Conservation (phyloP, 2,329 filamentous ascomycete species). For the Dactylellina sp. region DNA sequence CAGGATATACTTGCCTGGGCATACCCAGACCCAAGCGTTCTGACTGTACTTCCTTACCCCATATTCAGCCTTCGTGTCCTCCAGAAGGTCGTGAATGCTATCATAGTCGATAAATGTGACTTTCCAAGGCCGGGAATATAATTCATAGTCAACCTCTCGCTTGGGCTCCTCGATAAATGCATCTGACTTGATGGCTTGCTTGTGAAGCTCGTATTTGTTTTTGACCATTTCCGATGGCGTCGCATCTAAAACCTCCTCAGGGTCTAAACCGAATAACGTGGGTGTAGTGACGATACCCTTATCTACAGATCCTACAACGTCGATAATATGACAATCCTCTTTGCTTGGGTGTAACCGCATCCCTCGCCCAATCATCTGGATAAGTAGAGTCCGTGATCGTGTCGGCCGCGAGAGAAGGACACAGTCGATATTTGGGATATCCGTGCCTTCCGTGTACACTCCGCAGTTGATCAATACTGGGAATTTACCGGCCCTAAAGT, state of each 20-base stretch:
- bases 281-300: slow-evolving; percentile 90
- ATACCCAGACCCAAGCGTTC: slow-evolving; percentile 44
- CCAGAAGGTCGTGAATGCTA: slow-evolving; percentile 88
- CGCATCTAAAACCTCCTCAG: slow-evolving; percentile 78
- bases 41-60: slow-evolving; percentile 73
- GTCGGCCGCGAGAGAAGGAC: slow-evolving; percentile 88
- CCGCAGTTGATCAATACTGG: slow-evolving; percentile 94
- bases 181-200: slow-evolving; percentile 62
- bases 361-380: slow-evolving; percentile 97
- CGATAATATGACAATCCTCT: slow-evolving; percentile 90
- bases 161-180: slow-evolving; percentile 20
- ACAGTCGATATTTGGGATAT: slow-evolving; percentile 97
- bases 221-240: slow-evolving; percentile 74
- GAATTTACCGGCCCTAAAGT: slow-evolving; percentile 80
- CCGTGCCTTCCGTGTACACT: slow-evolving; percentile 96
- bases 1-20: slow-evolving; percentile 62
- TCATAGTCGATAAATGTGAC: slow-evolving; percentile 91
- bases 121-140: slow-evolving; percentile 61
- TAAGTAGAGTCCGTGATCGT: slow-evolving; percentile 87
- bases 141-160: slow-evolving; percentile 32
- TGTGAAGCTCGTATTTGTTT: slow-evolving; percentile 66
- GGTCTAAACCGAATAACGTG: slow-evolving; percentile 92
- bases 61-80: slow-evolving; percentile 80
- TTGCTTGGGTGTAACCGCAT: slow-evolving; percentile 86
- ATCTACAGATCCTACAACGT: slow-evolving; percentile 88